Percentiles rank a stretch among this genome's conserved stretches.
Conservation (phyloP, 129 eudicot genomes). For the Escallonia herrerae region DNA sequence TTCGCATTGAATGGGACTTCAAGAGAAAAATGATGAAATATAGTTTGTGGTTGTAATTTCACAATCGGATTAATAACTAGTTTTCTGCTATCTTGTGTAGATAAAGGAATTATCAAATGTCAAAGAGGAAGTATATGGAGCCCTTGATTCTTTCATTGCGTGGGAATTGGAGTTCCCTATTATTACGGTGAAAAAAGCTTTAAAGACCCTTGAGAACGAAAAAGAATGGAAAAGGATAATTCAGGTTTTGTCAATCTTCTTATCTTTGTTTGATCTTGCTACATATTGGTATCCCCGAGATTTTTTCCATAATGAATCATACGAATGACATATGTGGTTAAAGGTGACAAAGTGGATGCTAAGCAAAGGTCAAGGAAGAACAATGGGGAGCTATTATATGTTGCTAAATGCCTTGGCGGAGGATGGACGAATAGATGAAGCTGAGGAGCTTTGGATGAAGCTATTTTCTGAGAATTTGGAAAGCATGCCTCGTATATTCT, state of each 20-base stretch:
- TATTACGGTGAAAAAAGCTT: slow-evolving; percentile 80
- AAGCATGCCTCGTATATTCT: slow-evolving; percentile 84
- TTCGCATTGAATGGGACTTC: background rate
- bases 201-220: slow-evolving; percentile 66
- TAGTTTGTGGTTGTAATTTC: background rate
- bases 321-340: background rate
- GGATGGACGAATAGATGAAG: slow-evolving; percentile 93
- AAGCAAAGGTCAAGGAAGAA: slow-evolving; percentile 98
- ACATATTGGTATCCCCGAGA: background rate
- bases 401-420: slow-evolving; percentile 79
- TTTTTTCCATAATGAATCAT: background rate
- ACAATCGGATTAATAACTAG: background rate
- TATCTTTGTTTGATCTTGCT: background rate
- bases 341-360: slow-evolving; percentile 98
- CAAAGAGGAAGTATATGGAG: slow-evolving; percentile 96
- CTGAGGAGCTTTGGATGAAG: slow-evolving; percentile 82
- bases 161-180: slow-evolving; percentile 95
- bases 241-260: slow-evolving; percentile 40
- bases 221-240: slow-evolving; percentile 88
- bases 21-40: background rate
- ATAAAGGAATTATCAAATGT: slow-evolving; percentile 84
- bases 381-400: slow-evolving; percentile 90
- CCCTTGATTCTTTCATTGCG: slow-evolving; percentile 91
- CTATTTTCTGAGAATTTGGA: slow-evolving; percentile 66
- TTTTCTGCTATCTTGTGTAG: slow-evolving; percentile 26